A percentile compares a stretch with the other conserved stretches of the same genome.
phyloP scores from a whole-genome alignment of 2,329 filamentous ascomycete species.

The Diaporthe longicolla region DNA sequence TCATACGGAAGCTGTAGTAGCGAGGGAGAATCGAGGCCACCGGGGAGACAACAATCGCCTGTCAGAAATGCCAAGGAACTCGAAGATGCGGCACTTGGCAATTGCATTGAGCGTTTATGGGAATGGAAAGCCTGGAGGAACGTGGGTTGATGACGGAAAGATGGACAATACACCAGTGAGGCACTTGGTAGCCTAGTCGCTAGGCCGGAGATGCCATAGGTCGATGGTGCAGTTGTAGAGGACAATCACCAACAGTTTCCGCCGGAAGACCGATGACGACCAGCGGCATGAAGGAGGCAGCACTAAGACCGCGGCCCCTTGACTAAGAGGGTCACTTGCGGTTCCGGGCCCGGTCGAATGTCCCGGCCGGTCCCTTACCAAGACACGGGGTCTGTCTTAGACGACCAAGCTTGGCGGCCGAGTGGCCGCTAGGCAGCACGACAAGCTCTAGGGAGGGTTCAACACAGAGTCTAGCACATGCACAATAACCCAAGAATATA shows the following conservation, averaged over 20 bases:
- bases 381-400: background rate
- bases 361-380: conserved; percentile 2
- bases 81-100: background rate
- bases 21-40: background rate
- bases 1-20: background rate
- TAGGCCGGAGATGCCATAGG: conserved; percentile 9
- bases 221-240: conserved; percentile 4
- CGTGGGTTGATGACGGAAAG: conserved; percentile 5
- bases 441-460: conserved; percentile 1
- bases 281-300: conserved; percentile 4
- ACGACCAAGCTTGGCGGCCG: conserved; percentile 18
- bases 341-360: background rate
- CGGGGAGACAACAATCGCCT: background rate
- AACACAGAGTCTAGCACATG: background rate
- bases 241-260: conserved; percentile 15
- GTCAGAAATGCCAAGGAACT: conserved; percentile 8
- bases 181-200: conserved; percentile 10
- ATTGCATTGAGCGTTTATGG: background rate
- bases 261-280: background rate
- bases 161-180: conserved; percentile 17
- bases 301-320: conserved; percentile 14
- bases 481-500: background rate
- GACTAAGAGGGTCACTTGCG: background rate
- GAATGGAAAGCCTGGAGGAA: conserved; percentile 3
- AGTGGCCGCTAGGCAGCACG: conserved; percentile 13